Percentiles rank a stretch among this genome's conserved stretches.
Conservation (phyloP, 768 basidiomycete genomes). For the Mycena vitilis region DNA sequence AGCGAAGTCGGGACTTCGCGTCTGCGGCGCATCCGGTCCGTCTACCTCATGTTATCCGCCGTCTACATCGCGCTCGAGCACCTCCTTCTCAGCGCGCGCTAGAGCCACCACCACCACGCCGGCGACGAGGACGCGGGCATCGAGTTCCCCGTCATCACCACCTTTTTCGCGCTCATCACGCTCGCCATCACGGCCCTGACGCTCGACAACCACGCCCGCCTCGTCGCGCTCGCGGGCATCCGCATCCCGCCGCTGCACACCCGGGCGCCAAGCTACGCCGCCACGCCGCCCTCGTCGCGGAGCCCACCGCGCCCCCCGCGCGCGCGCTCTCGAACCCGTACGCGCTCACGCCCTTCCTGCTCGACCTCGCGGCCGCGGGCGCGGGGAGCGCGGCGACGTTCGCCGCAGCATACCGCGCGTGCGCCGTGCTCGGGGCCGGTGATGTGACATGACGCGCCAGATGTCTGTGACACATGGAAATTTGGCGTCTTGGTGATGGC, state of each 20-base stretch:
- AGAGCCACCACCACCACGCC: constrained; percentile 50
- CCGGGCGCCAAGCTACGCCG: constrained; percentile 50
- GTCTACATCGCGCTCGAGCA: constrained; percentile 97
- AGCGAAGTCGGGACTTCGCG: too few species aligned
- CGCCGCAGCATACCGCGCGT: constrained; percentile 86
- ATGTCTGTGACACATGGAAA: too few species aligned
- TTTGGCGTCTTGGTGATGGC: too few species aligned
- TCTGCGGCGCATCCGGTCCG: too few species aligned
- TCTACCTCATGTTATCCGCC: constrained; percentile 94
- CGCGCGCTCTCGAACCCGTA: constrained; percentile 80
- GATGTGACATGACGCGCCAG: too few species aligned
- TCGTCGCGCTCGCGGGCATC: constrained; percentile 74
- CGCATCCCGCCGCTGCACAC: constrained; percentile 64
- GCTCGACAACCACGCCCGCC: constrained; percentile 72
- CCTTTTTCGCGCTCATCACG: constrained; percentile 66
- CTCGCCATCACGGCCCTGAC: constrained; percentile 66
- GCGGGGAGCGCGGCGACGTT: constrained; percentile 83
- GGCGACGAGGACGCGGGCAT: constrained; percentile 59
- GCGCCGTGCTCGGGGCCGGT: constrained; percentile 84
- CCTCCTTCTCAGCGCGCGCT: constrained; percentile 71
- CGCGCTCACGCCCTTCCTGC: constrained; percentile 70
- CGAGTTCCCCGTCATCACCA: constrained; percentile 72
- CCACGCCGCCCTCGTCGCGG: constrained; percentile 42
- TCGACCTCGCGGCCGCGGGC: constrained; percentile 90
- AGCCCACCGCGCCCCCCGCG: constrained; percentile 50